A percentile compares a stretch with the other conserved stretches of the same genome.
Evolutionary conservation across 1,284 basidiomycete genomes (phyloP).

Genomic region (Xerocomus cyaneibrunnescens): DNA sequence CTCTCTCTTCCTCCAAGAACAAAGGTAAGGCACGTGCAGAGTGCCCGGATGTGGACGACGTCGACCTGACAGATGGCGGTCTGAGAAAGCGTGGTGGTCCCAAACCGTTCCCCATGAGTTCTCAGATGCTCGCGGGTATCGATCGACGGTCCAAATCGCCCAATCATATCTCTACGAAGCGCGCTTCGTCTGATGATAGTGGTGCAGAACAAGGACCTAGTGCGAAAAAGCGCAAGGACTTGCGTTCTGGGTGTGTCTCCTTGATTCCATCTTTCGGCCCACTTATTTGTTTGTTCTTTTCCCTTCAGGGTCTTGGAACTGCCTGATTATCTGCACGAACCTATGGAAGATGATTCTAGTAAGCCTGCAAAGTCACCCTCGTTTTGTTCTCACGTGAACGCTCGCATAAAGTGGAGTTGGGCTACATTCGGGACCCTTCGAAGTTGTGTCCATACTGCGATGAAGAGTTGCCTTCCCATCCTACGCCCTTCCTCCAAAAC

Average conservation of each 20-base stretch:
- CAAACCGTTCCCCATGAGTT: slow-evolving; percentile 54
- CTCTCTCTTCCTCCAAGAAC: slow-evolving; percentile 16
- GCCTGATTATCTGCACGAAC: slow-evolving; percentile 19
- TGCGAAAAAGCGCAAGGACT: slow-evolving; percentile 37
- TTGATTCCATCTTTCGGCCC: background rate
- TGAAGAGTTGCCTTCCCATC: slow-evolving; percentile 56
- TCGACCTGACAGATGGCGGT: background rate
- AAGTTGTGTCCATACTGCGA: slow-evolving; percentile 80
- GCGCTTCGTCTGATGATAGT: slow-evolving; percentile 37
- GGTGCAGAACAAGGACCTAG: slow-evolving; percentile 34
- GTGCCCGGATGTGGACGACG: slow-evolving; percentile 6
- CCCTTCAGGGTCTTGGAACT: slow-evolving; percentile 13
- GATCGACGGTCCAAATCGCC: slow-evolving; percentile 24
- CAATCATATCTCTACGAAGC: slow-evolving; percentile 35
- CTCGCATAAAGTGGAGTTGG: slow-evolving; percentile 18
- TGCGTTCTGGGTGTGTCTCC: slow-evolving; percentile 25
- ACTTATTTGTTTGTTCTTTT: background rate
- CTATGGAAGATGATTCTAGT: slow-evolving; percentile 31
- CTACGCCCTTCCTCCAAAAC: slow-evolving; percentile 56
- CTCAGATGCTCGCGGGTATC: slow-evolving; percentile 42
- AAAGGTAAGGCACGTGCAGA: slow-evolving; percentile 23
- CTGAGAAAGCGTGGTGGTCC: slow-evolving; percentile 9
- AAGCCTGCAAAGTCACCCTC: slow-evolving; percentile 9
- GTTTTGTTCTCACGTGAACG: slow-evolving; percentile 7
- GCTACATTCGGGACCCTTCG: slow-evolving; percentile 52